Evolutionary conservation across 176 grass and related monocot species (phyloP).

Genomic region (Ensete ventricosum): DNA sequence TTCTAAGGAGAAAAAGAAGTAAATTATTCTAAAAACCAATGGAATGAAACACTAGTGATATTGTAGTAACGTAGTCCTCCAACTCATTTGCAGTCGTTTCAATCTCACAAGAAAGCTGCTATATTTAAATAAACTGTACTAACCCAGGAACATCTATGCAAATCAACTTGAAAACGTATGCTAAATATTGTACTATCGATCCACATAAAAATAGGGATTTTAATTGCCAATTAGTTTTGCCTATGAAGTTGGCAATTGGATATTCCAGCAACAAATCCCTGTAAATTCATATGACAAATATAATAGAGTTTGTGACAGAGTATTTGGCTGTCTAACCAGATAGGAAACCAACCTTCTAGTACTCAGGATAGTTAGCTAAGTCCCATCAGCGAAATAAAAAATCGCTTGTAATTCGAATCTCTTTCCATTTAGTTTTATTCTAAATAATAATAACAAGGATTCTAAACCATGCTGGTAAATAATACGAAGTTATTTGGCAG

Average conservation of each 20-base stretch:
- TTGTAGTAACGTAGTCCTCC: too few relatives aligned
- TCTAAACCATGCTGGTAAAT: neutral
- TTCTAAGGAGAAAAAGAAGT: too few relatives aligned
- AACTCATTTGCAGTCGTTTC: too few relatives aligned
- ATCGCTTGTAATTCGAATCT: neutral
- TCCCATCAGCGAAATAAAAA: neutral
- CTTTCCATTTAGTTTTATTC: neutral
- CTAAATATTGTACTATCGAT: too few relatives aligned
- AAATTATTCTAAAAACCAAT: too few relatives aligned
- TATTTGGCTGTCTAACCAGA: neutral
- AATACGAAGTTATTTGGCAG: neutral
- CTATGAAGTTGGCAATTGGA: neutral
- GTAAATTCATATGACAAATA: neutral
- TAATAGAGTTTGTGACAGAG: neutral
- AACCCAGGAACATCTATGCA: too few relatives aligned
- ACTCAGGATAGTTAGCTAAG: too few relatives aligned
- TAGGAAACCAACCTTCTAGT: neutral
- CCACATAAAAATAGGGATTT: neutral
- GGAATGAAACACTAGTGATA: too few relatives aligned
- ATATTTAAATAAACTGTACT: neutral
- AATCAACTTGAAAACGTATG: too few relatives aligned
- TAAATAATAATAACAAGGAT: neutral
- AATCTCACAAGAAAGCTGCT: neutral
- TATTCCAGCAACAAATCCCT: neutral
- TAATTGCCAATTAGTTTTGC: neutral